Conservation (phyloP, 768 basidiomycete species). For the Tulasnella sp. region DNA sequence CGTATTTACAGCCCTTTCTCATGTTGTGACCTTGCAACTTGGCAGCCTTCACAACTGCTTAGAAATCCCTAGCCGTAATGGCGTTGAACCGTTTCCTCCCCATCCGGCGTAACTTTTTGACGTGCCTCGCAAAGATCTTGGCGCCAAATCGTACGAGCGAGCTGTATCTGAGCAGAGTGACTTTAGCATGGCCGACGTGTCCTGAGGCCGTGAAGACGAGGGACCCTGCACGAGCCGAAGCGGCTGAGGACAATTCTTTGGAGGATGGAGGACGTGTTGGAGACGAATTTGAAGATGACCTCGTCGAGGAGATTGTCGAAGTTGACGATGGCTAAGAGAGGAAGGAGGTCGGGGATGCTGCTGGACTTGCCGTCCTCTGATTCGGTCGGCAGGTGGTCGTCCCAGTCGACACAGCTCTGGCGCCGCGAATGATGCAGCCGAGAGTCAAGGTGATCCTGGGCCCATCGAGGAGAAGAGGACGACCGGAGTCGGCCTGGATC, state of each 20-base stretch:
- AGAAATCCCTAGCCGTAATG: not conserved
- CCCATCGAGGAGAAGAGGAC: conserved; percentile 25
- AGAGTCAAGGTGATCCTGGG: conserved; percentile 6
- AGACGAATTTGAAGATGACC: not conserved
- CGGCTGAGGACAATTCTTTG: conserved; percentile 6
- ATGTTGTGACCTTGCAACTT: conserved; percentile 20
- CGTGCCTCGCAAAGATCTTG: conserved; percentile 7
- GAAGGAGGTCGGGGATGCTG: conserved; percentile 19
- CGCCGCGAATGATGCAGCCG: conserved; percentile 9
- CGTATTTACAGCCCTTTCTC: conserved; percentile 6
- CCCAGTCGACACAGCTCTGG: too few species aligned
- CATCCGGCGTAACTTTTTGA: not conserved
- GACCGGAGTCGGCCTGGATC: not conserved
- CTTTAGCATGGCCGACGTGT: not conserved
- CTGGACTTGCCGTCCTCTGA: not conserved
- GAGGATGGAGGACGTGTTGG: conserved; percentile 20
- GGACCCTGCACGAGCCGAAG: not conserved
- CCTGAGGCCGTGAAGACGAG: conserved; percentile 7
- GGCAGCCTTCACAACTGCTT: not conserved
- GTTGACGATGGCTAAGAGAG: conserved; percentile 10
- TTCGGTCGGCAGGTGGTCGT: not conserved
- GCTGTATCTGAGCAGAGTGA: not conserved
- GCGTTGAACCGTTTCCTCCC: not conserved
- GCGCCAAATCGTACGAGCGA: not conserved
- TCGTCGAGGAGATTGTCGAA: conserved; percentile 28